These are phyloP conservation scores for Cruciata laevipes DNA, from an alignment of 257 asterid genomes.

Conservation along the genomic window DNA sequence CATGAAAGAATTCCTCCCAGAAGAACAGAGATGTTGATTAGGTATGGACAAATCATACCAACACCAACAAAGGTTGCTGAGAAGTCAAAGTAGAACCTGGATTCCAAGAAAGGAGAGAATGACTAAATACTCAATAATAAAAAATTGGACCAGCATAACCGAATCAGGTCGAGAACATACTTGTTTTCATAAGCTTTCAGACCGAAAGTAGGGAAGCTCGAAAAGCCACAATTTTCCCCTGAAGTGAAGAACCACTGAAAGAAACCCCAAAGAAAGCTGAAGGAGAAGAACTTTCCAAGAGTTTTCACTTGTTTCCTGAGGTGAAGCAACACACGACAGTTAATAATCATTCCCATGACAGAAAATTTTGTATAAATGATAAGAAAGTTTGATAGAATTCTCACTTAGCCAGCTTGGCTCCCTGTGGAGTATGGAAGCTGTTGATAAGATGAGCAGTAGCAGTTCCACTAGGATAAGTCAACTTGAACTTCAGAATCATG, in stretches of 20 bases:
- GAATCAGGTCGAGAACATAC: constrained; percentile 21
- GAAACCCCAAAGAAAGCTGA: constrained; percentile 96
- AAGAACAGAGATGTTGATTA: constrained; percentile 76
- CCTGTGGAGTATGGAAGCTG: constrained; percentile 91
- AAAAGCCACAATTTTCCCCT: constrained; percentile 80
- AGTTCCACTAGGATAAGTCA: constrained; percentile 95
- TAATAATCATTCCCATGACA: background rate
- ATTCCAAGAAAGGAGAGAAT: background rate
- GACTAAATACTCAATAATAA: background rate
- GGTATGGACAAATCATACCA: constrained; percentile 92
- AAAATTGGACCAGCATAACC: background rate
- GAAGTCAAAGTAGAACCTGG: constrained; percentile 88
- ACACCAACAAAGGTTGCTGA: constrained; percentile 95
- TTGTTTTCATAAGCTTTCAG: constrained; percentile 69
- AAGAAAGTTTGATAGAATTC: constrained; percentile 9
- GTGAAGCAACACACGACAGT: constrained; percentile 12
- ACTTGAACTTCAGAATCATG: constrained; percentile 85
- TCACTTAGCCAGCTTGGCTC: constrained; percentile 94
- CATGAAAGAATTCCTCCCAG: constrained; percentile 84
- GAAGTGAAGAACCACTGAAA: constrained; percentile 95
- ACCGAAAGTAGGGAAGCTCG: constrained; percentile 74
- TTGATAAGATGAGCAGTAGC: constrained; percentile 97
- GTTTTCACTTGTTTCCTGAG: constrained; percentile 80
- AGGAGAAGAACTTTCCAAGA: constrained; percentile 79
- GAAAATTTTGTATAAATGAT: background rate